These are phyloP conservation scores for Obelidium mucronatum DNA, from an alignment of 192 early-diverging fungal species.

Conservation along the genomic window DNA sequence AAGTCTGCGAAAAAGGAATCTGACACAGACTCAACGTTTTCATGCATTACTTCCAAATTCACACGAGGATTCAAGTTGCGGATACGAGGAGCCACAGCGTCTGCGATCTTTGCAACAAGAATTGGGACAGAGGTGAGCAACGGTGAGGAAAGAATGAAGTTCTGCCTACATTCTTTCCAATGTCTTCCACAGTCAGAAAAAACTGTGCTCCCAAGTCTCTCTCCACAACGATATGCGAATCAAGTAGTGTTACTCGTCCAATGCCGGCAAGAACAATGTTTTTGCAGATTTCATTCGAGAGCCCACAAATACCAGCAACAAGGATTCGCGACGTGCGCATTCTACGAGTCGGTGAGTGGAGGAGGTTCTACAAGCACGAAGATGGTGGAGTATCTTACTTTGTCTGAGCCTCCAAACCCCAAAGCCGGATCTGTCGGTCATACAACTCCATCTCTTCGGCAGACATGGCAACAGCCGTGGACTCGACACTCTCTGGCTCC, in stretches of 20 bases:
- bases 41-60: constrained; percentile 57
- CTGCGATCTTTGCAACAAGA: constrained; percentile 60
- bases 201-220: constrained; percentile 82
- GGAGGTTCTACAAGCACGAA: background rate
- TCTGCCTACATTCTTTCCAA: constrained; percentile 79
- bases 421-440: constrained; percentile 96
- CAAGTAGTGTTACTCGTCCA: constrained; percentile 76
- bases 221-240: constrained; percentile 59
- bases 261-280: constrained; percentile 92
- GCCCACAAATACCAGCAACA: constrained; percentile 72
- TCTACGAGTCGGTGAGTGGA: constrained; percentile 46
- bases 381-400: constrained; percentile 54
- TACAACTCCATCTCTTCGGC: constrained; percentile 92
- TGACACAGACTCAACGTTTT: constrained; percentile 49
- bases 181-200: constrained; percentile 64
- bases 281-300: constrained; percentile 89
- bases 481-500: background rate
- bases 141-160: constrained; percentile 24
- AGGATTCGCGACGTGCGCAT: constrained; percentile 83
- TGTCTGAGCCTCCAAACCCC: constrained; percentile 94
- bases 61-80: constrained; percentile 86
- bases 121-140: constrained; percentile 33
- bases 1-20: constrained; percentile 66
- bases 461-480: constrained; percentile 18
- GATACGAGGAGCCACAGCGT: constrained; percentile 69